Evolutionary conservation across 2,329 filamentous ascomycete genomes (phyloP).

Genomic region (Phialophora expanda): DNA sequence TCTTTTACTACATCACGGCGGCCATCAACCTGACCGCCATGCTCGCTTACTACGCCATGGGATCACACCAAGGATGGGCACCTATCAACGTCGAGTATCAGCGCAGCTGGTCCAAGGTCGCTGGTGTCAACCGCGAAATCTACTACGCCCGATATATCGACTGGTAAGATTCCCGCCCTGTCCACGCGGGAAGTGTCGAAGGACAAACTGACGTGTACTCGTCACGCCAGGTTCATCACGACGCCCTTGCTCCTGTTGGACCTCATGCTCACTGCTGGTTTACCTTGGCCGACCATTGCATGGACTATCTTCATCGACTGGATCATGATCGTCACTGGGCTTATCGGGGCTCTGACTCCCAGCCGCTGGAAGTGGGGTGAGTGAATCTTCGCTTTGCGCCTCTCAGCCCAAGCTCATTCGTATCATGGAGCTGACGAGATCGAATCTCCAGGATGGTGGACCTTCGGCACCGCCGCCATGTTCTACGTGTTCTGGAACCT

Average conservation of each 20-base stretch:
- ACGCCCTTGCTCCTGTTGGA: slow-evolving; percentile 68
- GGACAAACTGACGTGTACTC: slow-evolving; percentile 44
- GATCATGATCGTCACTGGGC: slow-evolving; percentile 69
- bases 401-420: not conserved
- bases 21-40: slow-evolving; percentile 41
- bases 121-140: slow-evolving; percentile 63
- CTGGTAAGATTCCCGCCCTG: slow-evolving; percentile 51
- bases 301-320: slow-evolving; percentile 66
- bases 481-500: slow-evolving; percentile 20
- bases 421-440: slow-evolving; percentile 46
- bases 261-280: slow-evolving; percentile 67
- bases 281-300: slow-evolving; percentile 69
- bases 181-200: not conserved
- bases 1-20: slow-evolving; percentile 35
- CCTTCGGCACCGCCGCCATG: slow-evolving; percentile 57
- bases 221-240: slow-evolving; percentile 60
- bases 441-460: slow-evolving; percentile 66
- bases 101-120: slow-evolving; percentile 50
- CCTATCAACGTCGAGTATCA: slow-evolving; percentile 66
- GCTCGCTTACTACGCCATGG: slow-evolving; percentile 71
- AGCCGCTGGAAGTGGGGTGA: slow-evolving; percentile 62
- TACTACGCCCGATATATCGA: slow-evolving; percentile 71
- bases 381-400: not conserved
- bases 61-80: slow-evolving; percentile 65
- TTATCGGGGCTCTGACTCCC: slow-evolving; percentile 67